Percentiles rank a stretch among this genome's conserved stretches.
Conservation (phyloP, 2,329 filamentous ascomycete species). For the Cordyceps cateniannulata region DNA sequence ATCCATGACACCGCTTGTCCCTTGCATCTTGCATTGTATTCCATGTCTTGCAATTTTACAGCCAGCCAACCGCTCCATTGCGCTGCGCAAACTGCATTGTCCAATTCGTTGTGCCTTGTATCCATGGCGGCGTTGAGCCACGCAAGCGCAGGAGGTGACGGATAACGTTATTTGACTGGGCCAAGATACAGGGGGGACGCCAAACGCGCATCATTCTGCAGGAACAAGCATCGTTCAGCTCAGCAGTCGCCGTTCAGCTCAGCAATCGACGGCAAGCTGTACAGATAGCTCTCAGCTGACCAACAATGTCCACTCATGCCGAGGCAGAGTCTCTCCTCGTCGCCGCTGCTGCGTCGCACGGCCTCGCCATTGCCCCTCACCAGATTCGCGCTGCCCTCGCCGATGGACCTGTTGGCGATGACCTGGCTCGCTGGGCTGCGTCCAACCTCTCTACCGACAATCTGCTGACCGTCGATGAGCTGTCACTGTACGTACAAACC, state of each 20-base stretch:
- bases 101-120: not conserved
- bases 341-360: constrained; percentile 26
- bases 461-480: constrained; percentile 47
- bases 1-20: not conserved
- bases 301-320: constrained; percentile 23
- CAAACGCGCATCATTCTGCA: not conserved
- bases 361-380: constrained; percentile 27
- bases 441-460: constrained; percentile 44
- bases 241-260: not conserved
- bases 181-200: too few relatives aligned
- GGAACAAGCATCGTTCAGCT: not conserved
- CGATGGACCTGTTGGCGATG: constrained; percentile 27
- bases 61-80: not conserved
- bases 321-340: constrained; percentile 28
- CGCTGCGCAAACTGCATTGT: not conserved
- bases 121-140: not conserved
- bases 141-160: not conserved
- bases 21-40: not conserved
- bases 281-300: not conserved
- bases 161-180: too few relatives aligned
- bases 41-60: not conserved
- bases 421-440: constrained; percentile 41
- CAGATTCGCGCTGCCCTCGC: constrained; percentile 31
- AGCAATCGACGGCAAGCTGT: not conserved
- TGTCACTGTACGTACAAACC: constrained; percentile 38